A percentile compares a stretch with the other conserved stretches of the same genome.
phyloP scores from a whole-genome alignment of 495 filamentous ascomycete genomes.

The Filosporella fistucella region DNA sequence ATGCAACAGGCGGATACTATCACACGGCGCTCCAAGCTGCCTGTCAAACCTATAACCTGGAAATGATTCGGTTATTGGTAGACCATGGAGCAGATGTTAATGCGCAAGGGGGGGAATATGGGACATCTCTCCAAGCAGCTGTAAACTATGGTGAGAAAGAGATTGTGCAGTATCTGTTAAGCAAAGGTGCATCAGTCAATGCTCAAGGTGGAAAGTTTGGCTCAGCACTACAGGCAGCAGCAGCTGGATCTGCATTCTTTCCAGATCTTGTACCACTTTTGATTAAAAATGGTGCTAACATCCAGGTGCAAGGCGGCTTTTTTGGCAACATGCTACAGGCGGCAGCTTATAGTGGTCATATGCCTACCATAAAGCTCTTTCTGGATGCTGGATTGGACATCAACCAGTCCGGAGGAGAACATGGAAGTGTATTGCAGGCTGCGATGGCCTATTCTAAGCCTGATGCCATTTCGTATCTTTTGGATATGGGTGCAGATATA shows the following conservation, averaged over 20 bases:
- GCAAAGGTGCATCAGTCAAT: conserved; percentile 24
- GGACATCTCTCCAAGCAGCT: conserved; percentile 9
- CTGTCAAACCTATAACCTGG: not conserved
- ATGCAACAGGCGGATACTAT: not conserved
- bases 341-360: not conserved
- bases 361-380: conserved; percentile 1
- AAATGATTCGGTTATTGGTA: conserved; percentile 17
- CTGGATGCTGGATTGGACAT: conserved; percentile 21
- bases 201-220: conserved; percentile 16
- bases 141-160: not conserved
- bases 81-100: conserved; percentile 11
- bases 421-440: conserved; percentile 6
- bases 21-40: conserved; percentile 8
- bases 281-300: conserved; percentile 20
- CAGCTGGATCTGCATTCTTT: not conserved
- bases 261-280: conserved; percentile 8
- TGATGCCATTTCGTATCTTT: not conserved
- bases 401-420: conserved; percentile 3
- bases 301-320: conserved; percentile 5
- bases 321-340: conserved; percentile 4
- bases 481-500: conserved; percentile 1
- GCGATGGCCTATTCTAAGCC: not conserved
- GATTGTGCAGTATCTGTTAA: conserved; percentile 13
- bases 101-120: not conserved
- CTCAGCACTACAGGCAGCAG: conserved; percentile 20